phyloP scores from a whole-genome alignment of 1,139 yeast genomes.

The Geotrichum candidum region DNA sequence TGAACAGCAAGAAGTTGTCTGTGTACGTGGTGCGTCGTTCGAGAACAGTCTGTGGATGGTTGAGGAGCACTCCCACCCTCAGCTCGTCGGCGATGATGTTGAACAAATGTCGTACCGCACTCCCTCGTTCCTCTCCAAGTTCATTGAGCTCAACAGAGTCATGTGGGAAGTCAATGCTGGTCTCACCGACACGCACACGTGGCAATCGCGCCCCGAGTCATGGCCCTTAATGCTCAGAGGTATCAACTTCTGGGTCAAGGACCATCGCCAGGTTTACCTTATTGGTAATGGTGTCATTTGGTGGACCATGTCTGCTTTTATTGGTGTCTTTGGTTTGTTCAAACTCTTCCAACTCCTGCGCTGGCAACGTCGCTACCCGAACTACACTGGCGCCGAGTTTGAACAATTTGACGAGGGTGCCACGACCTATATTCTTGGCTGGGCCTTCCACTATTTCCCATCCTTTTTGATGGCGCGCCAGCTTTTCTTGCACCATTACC shows the following conservation, averaged over 20 bases:
- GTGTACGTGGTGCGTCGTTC: slow-evolving; percentile 75
- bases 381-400: slow-evolving; percentile 47
- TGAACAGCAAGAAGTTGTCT: slow-evolving; percentile 93
- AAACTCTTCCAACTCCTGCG: slow-evolving; percentile 51
- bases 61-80: slow-evolving; percentile 56
- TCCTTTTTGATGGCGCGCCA: slow-evolving; percentile 93
- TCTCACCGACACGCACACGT: slow-evolving; percentile 75
- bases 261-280: slow-evolving; percentile 73
- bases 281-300: slow-evolving; percentile 87
- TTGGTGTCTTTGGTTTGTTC: slow-evolving; percentile 51
- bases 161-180: slow-evolving; percentile 94
- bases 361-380: slow-evolving; percentile 57
- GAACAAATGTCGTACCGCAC: slow-evolving; percentile 56
- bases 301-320: slow-evolving; percentile 68
- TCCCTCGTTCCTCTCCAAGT: slow-evolving; percentile 61
- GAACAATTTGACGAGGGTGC: slow-evolving; percentile 68
- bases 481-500: slow-evolving; percentile 85
- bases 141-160: slow-evolving; percentile 69
- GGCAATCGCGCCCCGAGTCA: slow-evolving; percentile 79
- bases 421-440: slow-evolving; percentile 66
- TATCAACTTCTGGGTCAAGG: slow-evolving; percentile 86
- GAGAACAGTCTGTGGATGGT: slow-evolving; percentile 80
- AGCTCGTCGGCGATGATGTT: slow-evolving; percentile 37
- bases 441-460: slow-evolving; percentile 80
- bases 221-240: slow-evolving; percentile 93